Evolutionary conservation across 176 grass and related monocot genomes (phyloP).

Genomic region (Carex scoparia): DNA sequence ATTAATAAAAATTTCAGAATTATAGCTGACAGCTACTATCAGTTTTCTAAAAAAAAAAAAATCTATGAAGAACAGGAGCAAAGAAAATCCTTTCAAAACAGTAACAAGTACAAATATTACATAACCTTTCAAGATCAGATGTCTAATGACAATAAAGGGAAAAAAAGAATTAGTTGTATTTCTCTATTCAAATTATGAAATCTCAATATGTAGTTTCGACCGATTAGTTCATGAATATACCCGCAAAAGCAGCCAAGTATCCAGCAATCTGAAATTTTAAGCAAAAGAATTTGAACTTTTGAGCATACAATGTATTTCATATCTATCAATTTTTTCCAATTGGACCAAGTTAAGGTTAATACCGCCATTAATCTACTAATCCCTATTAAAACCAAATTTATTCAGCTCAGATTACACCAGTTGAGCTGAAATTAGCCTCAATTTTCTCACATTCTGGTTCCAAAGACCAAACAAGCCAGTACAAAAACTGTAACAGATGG

Average conservation of each 20-base stretch:
- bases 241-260: conserved; percentile 47
- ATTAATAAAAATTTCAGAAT: too few relatives aligned
- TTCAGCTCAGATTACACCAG: not conserved
- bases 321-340: not conserved
- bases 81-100: not conserved
- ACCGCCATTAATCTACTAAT: not conserved
- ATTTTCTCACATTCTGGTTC: not conserved
- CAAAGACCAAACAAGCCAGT: not conserved
- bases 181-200: not conserved
- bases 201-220: not conserved
- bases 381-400: not conserved
- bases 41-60: not conserved
- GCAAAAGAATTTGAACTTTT: not conserved
- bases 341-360: not conserved
- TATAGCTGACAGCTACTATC: too few relatives aligned
- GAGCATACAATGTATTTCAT: not conserved
- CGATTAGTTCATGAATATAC: conserved; percentile 33
- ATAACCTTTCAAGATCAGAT: too few relatives aligned
- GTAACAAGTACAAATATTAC: not conserved
- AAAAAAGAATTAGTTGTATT: not conserved
- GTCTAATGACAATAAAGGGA: too few relatives aligned
- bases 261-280: conserved; percentile 65
- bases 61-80: not conserved
- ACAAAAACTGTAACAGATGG: not conserved
- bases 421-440: not conserved